Conservation (phyloP, 2,329 filamentous ascomycete genomes). For the Phaeoacremonium minimum region DNA sequence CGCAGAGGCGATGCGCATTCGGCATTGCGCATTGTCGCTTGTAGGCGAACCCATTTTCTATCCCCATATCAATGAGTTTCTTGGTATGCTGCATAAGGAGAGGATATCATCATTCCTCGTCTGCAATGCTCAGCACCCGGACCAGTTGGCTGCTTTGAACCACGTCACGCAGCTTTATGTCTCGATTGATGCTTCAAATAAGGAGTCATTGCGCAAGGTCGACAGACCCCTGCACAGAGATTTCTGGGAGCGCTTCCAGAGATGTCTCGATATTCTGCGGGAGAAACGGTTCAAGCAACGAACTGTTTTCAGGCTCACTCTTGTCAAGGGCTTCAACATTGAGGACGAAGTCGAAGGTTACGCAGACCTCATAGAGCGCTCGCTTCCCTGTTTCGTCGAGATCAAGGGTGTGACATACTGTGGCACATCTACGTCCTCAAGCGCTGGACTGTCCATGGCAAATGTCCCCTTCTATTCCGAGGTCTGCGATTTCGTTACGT, state of each 20-base stretch:
- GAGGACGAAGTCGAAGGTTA: constrained; percentile 91
- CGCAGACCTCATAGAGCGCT: constrained; percentile 80
- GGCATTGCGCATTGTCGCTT: constrained; percentile 86
- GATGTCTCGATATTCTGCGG: constrained; percentile 83
- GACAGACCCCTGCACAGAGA: constrained; percentile 90
- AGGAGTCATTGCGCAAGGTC: constrained; percentile 80
- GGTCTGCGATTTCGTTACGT: constrained; percentile 75
- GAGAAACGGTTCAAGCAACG: constrained; percentile 80
- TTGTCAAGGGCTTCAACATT: constrained; percentile 97
- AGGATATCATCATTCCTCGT: constrained; percentile 92
- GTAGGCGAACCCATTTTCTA: constrained; percentile 99
- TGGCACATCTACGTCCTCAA: constrained; percentile 79
- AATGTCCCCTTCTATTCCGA: constrained; percentile 97
- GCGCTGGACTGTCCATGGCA: constrained; percentile 88
- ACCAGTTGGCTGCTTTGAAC: constrained; percentile 75
- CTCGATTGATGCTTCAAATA: constrained; percentile 90
- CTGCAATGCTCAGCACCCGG: constrained; percentile 94
- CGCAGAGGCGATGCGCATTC: constrained; percentile 85
- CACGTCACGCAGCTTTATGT: constrained; percentile 95
- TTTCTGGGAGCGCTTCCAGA: constrained; percentile 94
- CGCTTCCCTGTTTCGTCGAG: constrained; percentile 87
- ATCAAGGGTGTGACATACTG: constrained; percentile 97
- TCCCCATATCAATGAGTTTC: constrained; percentile 91
- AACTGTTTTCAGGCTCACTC: constrained; percentile 89
- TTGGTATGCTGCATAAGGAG: constrained; percentile 76